phyloP scores from a whole-genome alignment of 371 early-diverging fungal species.

The Blastocladiella emersonii region DNA sequence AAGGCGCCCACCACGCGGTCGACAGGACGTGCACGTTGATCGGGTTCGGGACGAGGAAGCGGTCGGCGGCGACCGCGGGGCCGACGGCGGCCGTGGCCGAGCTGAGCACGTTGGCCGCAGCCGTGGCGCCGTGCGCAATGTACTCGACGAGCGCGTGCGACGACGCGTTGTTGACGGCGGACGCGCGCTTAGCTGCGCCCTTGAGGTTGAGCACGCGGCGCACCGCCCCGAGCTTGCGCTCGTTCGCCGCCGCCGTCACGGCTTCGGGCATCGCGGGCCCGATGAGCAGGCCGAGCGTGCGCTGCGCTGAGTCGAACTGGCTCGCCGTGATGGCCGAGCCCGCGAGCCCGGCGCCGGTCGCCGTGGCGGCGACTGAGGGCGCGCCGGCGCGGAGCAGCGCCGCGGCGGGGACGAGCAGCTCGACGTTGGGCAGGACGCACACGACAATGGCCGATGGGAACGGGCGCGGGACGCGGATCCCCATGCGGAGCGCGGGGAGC shows the following conservation, averaged over 20 bases:
- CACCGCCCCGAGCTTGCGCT: not conserved
- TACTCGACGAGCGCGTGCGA: too few species aligned
- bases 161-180: too few species aligned
- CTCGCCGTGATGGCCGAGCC: not conserved
- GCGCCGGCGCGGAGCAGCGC: not conserved
- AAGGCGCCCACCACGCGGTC: not conserved
- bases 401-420: not conserved
- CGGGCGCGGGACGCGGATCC: not conserved
- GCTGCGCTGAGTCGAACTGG: too few species aligned
- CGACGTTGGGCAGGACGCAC: not conserved
- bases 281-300: not conserved
- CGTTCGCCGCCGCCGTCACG: not conserved
- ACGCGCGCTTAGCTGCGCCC: not conserved
- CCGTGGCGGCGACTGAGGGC: not conserved
- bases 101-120: not conserved
- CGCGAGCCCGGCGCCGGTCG: not conserved
- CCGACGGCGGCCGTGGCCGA: not conserved
- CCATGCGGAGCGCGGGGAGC: not conserved
- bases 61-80: too few species aligned
- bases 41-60: not conserved
- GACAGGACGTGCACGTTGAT: not conserved
- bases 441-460: not conserved
- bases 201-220: not conserved
- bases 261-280: not conserved
- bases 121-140: too few species aligned